Conservation (phyloP, 805 yeast species). For the Pichia cabralensis region DNA sequence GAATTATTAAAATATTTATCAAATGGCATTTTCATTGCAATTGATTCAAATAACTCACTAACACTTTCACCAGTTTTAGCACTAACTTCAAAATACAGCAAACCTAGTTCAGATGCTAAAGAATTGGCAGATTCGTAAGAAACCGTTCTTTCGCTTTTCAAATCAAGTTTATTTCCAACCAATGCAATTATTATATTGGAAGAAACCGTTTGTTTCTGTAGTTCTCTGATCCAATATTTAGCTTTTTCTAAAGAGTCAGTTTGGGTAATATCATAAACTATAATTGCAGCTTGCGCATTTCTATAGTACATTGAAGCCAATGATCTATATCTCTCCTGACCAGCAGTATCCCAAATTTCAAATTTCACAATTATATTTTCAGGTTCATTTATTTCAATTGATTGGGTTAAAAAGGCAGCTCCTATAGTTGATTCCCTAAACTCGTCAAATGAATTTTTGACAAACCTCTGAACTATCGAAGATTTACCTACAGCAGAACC, state of each 20-base stretch:
- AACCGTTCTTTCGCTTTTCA: slow-evolving; percentile 40
- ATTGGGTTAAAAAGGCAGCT: slow-evolving; percentile 72
- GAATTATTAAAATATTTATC: slow-evolving; percentile 15
- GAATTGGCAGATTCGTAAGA: slow-evolving; percentile 31
- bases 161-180: slow-evolving; percentile 72
- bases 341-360: slow-evolving; percentile 67
- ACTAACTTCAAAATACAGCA: slow-evolving; percentile 44
- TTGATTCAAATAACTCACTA: slow-evolving; percentile 35
- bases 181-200: slow-evolving; percentile 65
- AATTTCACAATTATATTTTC: slow-evolving; percentile 36
- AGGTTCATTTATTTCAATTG: slow-evolving; percentile 24
- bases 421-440: slow-evolving; percentile 75
- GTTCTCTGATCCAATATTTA: slow-evolving; percentile 67
- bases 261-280: slow-evolving; percentile 68
- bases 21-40: slow-evolving; percentile 38
- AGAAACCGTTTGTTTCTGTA: slow-evolving; percentile 69
- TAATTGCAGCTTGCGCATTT: slow-evolving; percentile 70
- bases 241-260: slow-evolving; percentile 60
- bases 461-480: slow-evolving; percentile 59
- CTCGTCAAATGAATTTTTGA: slow-evolving; percentile 64
- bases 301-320: slow-evolving; percentile 79
- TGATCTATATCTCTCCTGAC: slow-evolving; percentile 71
- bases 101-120: slow-evolving; percentile 43
- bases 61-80: slow-evolving; percentile 50
- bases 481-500: slow-evolving; percentile 66